Percentiles rank a stretch among this genome's conserved stretches.
These are phyloP conservation scores for Tolypocladium guangdongense DNA, from an alignment of 2,329 filamentous ascomycete genomes.

Conservation along the genomic window DNA sequence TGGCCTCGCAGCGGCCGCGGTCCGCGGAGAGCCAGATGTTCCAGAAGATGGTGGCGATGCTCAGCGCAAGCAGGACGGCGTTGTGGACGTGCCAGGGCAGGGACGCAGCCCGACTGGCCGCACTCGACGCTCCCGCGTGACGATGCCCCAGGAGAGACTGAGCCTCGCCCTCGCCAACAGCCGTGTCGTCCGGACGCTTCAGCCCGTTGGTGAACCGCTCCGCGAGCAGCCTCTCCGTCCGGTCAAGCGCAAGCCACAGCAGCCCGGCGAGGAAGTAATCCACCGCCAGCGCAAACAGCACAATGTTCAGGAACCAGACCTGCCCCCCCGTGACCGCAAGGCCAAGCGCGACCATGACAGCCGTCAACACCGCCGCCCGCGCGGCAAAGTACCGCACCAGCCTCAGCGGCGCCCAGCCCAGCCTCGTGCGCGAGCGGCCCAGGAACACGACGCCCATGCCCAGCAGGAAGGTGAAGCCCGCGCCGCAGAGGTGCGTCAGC, in stretches of 20 bases:
- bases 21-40: conserved; percentile 33
- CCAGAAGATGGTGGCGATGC: conserved; percentile 30
- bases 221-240: conserved; percentile 23
- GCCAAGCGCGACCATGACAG: conserved; percentile 21
- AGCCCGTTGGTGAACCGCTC: conserved; percentile 10
- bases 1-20: conserved; percentile 22
- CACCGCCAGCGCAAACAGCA: conserved; percentile 32
- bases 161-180: conserved; percentile 13
- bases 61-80: conserved; percentile 19
- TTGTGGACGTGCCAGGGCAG: conserved; percentile 33
- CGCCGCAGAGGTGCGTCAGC: conserved; percentile 32
- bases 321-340: conserved; percentile 19
- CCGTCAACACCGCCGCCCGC: conserved; percentile 24
- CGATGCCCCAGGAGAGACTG: conserved; percentile 17
- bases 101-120: conserved; percentile 2
- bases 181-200: conserved; percentile 1
- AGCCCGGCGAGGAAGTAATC: conserved; percentile 33
- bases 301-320: conserved; percentile 30
- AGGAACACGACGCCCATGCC: conserved; percentile 35
- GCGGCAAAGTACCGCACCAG: conserved; percentile 28
- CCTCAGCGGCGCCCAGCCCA: conserved; percentile 25
- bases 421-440: conserved; percentile 25
- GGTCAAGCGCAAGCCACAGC: conserved; percentile 26
- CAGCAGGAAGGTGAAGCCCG: conserved; percentile 34
- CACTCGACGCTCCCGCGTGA: neutral